These are phyloP conservation scores for Russula abietina DNA, from an alignment of 768 basidiomycete genomes.

Conservation along the genomic window DNA sequence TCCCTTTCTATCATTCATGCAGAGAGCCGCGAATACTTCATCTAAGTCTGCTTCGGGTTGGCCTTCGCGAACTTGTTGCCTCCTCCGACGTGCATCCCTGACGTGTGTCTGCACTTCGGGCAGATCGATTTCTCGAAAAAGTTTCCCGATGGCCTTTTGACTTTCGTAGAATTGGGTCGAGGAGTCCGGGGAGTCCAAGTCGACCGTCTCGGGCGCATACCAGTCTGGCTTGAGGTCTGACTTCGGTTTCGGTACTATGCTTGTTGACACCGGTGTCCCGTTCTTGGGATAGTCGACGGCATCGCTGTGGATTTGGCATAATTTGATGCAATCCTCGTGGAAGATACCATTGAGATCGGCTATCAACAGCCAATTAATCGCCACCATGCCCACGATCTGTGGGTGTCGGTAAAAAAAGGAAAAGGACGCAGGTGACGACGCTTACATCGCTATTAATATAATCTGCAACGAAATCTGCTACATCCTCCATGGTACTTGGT, in stretches of 20 bases:
- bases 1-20: slow-evolving; percentile 3
- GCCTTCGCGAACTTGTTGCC: slow-evolving; percentile 25
- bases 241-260: slow-evolving; percentile 41
- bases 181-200: slow-evolving; percentile 22
- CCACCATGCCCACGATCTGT: slow-evolving; percentile 55
- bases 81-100: slow-evolving; percentile 24
- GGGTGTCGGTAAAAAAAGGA: neutral
- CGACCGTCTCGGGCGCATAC: slow-evolving; percentile 56
- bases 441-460: slow-evolving; percentile 53
- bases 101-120: slow-evolving; percentile 31
- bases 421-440: neutral
- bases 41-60: slow-evolving; percentile 30
- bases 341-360: slow-evolving; percentile 53
- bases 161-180: slow-evolving; percentile 44
- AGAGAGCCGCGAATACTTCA: slow-evolving; percentile 18
- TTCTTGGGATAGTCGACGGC: slow-evolving; percentile 66
- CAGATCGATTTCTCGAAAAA: slow-evolving; percentile 58
- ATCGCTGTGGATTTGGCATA: slow-evolving; percentile 54
- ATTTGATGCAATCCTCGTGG: slow-evolving; percentile 44
- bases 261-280: slow-evolving; percentile 31
- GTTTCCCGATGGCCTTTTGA: slow-evolving; percentile 48
- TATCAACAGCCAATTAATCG: slow-evolving; percentile 57
- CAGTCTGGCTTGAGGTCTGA: slow-evolving; percentile 48
- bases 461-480: slow-evolving; percentile 64
- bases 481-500: slow-evolving; percentile 53